Base-by-base conservation (phyloP, 2,329 filamentous ascomycete species). In the Rutstroemia sp. region DNA sequence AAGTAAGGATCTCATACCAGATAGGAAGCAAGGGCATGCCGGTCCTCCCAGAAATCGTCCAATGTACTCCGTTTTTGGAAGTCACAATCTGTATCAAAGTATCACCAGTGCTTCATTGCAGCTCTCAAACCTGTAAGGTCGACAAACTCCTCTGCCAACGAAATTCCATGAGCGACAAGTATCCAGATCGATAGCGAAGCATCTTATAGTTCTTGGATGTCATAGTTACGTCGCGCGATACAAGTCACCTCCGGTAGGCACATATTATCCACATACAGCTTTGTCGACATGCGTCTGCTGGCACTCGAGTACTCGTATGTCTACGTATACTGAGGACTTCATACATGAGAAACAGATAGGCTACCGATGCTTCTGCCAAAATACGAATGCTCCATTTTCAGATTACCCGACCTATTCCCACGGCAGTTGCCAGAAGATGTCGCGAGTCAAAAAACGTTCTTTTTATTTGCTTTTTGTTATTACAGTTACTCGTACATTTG, bases 21-120 rank as follows among this genome's bases (percentile, higher is more conserved):
- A 34, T 47, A 51, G 44, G 51, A 48, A 52, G 39, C 50, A 52
- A 49, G 53, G 57, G 52, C 48, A 49, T 49, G 38, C 52, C 38
- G n/a, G n/a, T n/a, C 60, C 46, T 58, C 60, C 60, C 59, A 63
- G 58, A 61, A 56, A 57, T 54, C 60, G 53, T 61, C 56, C 56
- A 62, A 62, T 64, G 58, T 64, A 64, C 59, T 56, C 60, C 57
- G 30, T 34, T 34, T 34, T 34, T 5, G 30, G 30, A 10, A 34
- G 3, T 34, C 21, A 23, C 21, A 46, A 14, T 17, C 36, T 44
- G 47, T 49, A 46, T 49, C 52, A 49, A 44, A 50, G 38, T 51
- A 51, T 51, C 47, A 55, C 39, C 46, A 55, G 23, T 51, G 53
- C 52, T 53, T 39, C 60, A 53, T 36, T 62, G 51, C 58, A 53